A percentile compares a stretch with the other conserved stretches of the same genome.
These are phyloP conservation scores for Capronia americana DNA, from an alignment of 2,329 filamentous ascomycete species.

Conservation along the genomic window DNA sequence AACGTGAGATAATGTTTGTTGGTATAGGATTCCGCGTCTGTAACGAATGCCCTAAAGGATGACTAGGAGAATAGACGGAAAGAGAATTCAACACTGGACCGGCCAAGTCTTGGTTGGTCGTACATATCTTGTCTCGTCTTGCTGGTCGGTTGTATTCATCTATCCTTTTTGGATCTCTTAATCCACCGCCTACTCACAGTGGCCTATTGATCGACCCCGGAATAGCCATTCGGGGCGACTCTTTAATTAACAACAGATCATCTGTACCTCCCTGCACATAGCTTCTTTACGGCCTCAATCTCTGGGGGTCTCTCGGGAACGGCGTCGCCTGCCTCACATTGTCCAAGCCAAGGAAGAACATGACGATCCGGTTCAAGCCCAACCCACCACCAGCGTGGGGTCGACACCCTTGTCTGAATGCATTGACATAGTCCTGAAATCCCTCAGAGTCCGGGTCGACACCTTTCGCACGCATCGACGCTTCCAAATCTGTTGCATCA, in stretches of 20 bases:
- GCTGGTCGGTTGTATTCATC: neutral
- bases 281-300: constrained; percentile 51
- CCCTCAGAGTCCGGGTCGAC: constrained; percentile 65
- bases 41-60: constrained; percentile 19
- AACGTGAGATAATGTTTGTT: neutral
- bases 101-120: neutral
- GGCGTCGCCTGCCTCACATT: constrained; percentile 67
- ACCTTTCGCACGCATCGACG: constrained; percentile 65
- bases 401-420: constrained; percentile 69
- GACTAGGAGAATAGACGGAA: neutral
- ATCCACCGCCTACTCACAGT: neutral
- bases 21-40: constrained; percentile 23
- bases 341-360: constrained; percentile 69
- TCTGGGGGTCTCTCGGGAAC: constrained; percentile 69
- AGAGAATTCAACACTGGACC: neutral
- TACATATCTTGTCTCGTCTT: neutral
- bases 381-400: constrained; percentile 70
- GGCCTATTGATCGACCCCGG: neutral
- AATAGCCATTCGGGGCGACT: neutral
- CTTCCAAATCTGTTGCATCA: constrained; percentile 63
- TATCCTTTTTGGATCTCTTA: neutral
- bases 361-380: constrained; percentile 70
- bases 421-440: constrained; percentile 68
- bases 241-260: neutral
- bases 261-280: neutral